Base-by-base conservation (phyloP, 78 protist species). In the Dictyostelium intermedium region DNA sequence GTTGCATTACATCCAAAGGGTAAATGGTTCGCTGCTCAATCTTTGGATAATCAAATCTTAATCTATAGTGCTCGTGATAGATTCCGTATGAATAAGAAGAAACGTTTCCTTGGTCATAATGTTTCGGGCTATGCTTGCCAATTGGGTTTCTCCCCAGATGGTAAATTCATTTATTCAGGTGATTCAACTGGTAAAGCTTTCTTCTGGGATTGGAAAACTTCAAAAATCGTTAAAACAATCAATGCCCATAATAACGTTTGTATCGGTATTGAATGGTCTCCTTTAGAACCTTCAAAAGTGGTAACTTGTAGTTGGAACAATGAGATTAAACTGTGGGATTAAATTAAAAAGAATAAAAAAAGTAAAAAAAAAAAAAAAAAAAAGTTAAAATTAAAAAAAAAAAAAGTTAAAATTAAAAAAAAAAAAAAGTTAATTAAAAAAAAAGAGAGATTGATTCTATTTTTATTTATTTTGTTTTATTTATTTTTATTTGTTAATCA, bases 151-250 rank as follows among this genome's bases (percentile, higher is more conserved):
- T 98, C 99, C 9, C 97, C 98, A 1, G 99, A 99, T 93, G 99
- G 99, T 25, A 47, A 61, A 39, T 97, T 81, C 83, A 60, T 99
- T 32, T 60, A 93, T 10, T 50, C 93, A 13, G 99, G 99, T 78
- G 99, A 99, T 72, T 43, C 96, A 1, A 85, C 96, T 30, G 99
- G 99, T 63, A 91, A 92, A 78, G 87, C 99, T 32, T 92, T 43
- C 83, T 70, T 99, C 47, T 99, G 99, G 99, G 99, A 98, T 86
- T 99, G 99, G 99, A 95, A 97, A 77, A 35, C 95, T 37, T n/a
- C 92, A 76, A 91, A 86, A 74, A 85, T 96, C 35, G 32, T 86
- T 76, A 96, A 97, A 41, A 95, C 78, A 78, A 1, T 98, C 61
- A 41, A 93, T 78, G 96, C 96, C 8, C 99, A 99, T 97, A 92